Conservation (phyloP, 2,329 filamentous ascomycete species). For the Colletotrichum navitas region DNA sequence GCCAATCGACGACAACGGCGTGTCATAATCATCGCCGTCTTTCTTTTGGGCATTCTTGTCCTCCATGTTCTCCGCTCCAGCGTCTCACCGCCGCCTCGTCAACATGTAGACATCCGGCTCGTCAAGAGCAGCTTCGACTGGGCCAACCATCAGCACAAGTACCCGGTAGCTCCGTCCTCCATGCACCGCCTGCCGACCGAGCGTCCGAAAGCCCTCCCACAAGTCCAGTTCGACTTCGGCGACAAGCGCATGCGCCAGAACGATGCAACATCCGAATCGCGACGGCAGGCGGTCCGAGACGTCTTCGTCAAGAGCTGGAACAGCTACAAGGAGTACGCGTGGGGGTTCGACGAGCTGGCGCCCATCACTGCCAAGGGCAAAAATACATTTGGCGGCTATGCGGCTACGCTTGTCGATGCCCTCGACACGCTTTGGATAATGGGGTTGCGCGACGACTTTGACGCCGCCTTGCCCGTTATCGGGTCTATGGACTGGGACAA, state of each 20-base stretch:
- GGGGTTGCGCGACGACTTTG: constrained; percentile 64
- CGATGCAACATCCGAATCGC: constrained; percentile 37
- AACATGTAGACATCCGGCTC: constrained; percentile 27
- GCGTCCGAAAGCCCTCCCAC: constrained; percentile 26
- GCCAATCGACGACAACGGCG: constrained; percentile 42
- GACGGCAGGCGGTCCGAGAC: constrained; percentile 48
- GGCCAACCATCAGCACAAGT: constrained; percentile 32
- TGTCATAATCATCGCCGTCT: constrained; percentile 31
- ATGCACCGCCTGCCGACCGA: constrained; percentile 35
- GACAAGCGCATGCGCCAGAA: constrained; percentile 28
- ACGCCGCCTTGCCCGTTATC: constrained; percentile 57
- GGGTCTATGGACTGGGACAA: constrained; percentile 65
- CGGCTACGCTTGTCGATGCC: constrained; percentile 59
- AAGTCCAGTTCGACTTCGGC: constrained; percentile 37
- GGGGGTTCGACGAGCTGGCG: constrained; percentile 61
- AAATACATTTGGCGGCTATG: constrained; percentile 61
- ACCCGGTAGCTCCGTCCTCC: constrained; percentile 30
- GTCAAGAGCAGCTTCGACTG: constrained; percentile 41
- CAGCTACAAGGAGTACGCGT: constrained; percentile 60
- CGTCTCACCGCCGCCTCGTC: constrained; percentile 1
- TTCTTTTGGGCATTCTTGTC: constrained; percentile 30
- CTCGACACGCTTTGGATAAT: constrained; percentile 68
- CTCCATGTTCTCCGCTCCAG: constrained; percentile 16
- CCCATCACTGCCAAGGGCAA: constrained; percentile 55
- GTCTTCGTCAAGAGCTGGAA: constrained; percentile 55